Conservation (phyloP, 495 filamentous ascomycete species). For the Hypoxylon cercidicola region DNA sequence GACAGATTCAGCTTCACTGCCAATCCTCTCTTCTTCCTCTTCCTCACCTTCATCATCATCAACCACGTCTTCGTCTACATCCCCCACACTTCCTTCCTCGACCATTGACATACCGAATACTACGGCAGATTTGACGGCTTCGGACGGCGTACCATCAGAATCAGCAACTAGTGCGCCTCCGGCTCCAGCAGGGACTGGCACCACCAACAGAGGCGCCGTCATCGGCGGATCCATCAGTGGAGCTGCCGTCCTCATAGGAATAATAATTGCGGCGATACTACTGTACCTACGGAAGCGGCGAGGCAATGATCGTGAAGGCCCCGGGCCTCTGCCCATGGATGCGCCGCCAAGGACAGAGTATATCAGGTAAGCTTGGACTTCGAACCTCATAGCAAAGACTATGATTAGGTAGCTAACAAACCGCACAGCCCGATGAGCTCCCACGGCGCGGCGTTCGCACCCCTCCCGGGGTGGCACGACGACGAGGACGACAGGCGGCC, state of each 20-base stretch:
- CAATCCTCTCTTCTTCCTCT: conserved; percentile 30
- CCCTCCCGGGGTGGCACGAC: conserved; percentile 45
- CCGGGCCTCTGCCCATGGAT: conserved; percentile 39
- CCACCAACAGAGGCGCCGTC: conserved; percentile 52
- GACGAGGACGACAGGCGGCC: conserved; percentile 41
- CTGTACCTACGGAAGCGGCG: conserved; percentile 48
- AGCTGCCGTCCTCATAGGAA: conserved; percentile 46
- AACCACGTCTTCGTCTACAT: conserved; percentile 31
- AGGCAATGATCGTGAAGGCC: conserved; percentile 48
- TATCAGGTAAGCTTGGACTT: conserved; percentile 43
- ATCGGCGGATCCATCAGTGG: conserved; percentile 58
- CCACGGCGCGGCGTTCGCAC: conserved; percentile 46
- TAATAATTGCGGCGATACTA: conserved; percentile 43
- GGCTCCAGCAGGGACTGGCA: conserved; percentile 10
- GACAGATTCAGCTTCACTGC: conserved; percentile 22
- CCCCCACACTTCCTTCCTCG: conserved; percentile 14
- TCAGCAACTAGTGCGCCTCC: conserved; percentile 24
- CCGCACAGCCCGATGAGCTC: conserved; percentile 39
- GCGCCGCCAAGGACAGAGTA: conserved; percentile 43
- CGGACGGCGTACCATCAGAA: conserved; percentile 15
- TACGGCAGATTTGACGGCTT: conserved; percentile 1
- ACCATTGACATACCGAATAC: conserved; percentile 18
- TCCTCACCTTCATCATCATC: conserved; percentile 28
- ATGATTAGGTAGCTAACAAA: conserved; percentile 4
- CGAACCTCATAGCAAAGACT: background rate